Evolutionary conservation across 306 rosid species (phyloP).

Genomic region (Hippophae gyantsensis): DNA sequence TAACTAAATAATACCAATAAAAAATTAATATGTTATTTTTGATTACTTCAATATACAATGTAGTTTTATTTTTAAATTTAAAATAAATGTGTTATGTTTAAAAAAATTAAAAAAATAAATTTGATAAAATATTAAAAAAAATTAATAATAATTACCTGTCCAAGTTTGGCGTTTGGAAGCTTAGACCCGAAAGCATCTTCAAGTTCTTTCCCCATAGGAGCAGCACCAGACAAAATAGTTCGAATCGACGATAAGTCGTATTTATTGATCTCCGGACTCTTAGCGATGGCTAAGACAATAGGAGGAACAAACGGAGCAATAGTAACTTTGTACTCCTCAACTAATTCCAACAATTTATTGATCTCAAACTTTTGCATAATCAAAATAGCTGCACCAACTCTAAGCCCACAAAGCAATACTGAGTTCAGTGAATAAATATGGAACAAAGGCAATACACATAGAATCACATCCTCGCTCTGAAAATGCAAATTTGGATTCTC

Average conservation of each 20-base stretch:
- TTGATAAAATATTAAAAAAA: not conserved
- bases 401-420: constrained; percentile 47
- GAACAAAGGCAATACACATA: constrained; percentile 72
- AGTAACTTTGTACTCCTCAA: constrained; percentile 45
- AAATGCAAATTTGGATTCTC: constrained; percentile 58
- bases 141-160: constrained; percentile 39
- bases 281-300: constrained; percentile 51
- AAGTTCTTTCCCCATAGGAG: constrained; percentile 66
- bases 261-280: constrained; percentile 29
- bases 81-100: too few species aligned
- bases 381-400: constrained; percentile 62
- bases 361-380: constrained; percentile 55
- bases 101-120: too few species aligned
- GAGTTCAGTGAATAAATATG: constrained; percentile 74
- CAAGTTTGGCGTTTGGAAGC: constrained; percentile 53
- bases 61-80: too few species aligned
- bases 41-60: too few species aligned
- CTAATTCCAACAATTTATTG: constrained; percentile 26
- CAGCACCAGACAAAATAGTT: constrained; percentile 59
- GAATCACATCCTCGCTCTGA: constrained; percentile 45
- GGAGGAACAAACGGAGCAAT: constrained; percentile 73
- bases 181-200: constrained; percentile 44
- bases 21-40: too few species aligned
- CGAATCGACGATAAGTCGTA: constrained; percentile 65
- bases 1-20: too few species aligned